Conservation (phyloP, 2,329 filamentous ascomycete genomes). For the Scytalidium sp. region DNA sequence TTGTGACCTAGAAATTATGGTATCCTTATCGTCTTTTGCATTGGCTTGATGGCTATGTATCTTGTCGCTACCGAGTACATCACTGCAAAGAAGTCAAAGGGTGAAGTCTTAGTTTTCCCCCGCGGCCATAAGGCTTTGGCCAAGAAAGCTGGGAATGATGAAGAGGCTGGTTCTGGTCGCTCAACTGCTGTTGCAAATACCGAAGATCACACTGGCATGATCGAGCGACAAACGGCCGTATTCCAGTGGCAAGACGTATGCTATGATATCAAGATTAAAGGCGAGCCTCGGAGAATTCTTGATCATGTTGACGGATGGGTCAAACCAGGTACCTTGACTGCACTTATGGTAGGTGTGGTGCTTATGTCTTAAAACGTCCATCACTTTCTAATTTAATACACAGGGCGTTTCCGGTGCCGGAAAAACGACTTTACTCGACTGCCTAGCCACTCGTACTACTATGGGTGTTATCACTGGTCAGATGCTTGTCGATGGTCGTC, state of each 20-base stretch:
- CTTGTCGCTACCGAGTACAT: constrained; percentile 59
- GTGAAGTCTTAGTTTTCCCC: constrained; percentile 71
- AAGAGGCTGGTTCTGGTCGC: neutral
- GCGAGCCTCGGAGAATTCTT: constrained; percentile 56
- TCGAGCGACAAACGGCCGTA: constrained; percentile 19
- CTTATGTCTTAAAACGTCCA: neutral
- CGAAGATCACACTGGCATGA: constrained; percentile 1
- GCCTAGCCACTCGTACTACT: constrained; percentile 76
- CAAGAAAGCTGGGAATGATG: constrained; percentile 1
- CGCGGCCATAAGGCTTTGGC: constrained; percentile 53
- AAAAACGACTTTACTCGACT: constrained; percentile 85
- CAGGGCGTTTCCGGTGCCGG: constrained; percentile 60
- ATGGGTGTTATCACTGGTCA: constrained; percentile 88
- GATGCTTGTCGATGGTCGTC: constrained; percentile 65
- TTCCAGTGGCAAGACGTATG: constrained; percentile 42
- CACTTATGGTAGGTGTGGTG: constrained; percentile 46
- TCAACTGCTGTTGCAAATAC: neutral
- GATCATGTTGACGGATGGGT: constrained; percentile 68
- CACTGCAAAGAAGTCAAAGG: constrained; percentile 67
- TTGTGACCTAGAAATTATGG: constrained; percentile 51
- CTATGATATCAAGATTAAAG: constrained; percentile 70
- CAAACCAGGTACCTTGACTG: constrained; percentile 65
- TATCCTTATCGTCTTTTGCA: constrained; percentile 61
- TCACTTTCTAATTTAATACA: constrained; percentile 64
- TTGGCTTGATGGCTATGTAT: constrained; percentile 60